These are phyloP conservation scores for Staphylotrichum tortipilum DNA, from an alignment of 495 filamentous ascomycete genomes.

Conservation along the genomic window DNA sequence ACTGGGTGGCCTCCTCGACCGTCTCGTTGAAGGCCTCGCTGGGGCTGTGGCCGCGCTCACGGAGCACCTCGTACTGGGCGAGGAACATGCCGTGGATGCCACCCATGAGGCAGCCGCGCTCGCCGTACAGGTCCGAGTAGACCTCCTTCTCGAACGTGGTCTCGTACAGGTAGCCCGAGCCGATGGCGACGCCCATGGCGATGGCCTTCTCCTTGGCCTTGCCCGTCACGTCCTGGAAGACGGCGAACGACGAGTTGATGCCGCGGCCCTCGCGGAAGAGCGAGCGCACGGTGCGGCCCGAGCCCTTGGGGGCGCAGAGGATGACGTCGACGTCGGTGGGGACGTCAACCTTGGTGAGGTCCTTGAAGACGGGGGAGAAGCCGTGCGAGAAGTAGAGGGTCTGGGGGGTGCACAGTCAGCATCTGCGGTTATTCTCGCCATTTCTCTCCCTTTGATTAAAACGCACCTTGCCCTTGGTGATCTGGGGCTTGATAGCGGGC, in stretches of 20 bases:
- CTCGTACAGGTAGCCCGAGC: conserved; percentile 97
- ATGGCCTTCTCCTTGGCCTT: conserved; percentile 97
- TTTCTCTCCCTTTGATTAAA: no score
- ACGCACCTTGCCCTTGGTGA: conserved; percentile 98
- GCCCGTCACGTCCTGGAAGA: conserved; percentile 97
- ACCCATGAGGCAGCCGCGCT: conserved; percentile 99
- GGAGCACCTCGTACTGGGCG: conserved; percentile 99
- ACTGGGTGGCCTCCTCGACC: conserved; percentile 98
- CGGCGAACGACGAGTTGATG: conserved; percentile 98
- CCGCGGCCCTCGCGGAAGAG: conserved; percentile 97
- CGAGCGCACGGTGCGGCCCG: conserved; percentile 92
- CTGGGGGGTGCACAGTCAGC: no score
- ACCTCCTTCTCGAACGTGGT: conserved; percentile 99
- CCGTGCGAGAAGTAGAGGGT: conserved; percentile 99
- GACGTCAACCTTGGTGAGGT: conserved; percentile 96
- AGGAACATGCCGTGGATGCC: conserved; percentile 99
- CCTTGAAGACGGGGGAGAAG: conserved; percentile 99
- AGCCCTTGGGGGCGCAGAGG: conserved; percentile 97
- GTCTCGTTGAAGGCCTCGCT: conserved; percentile 99
- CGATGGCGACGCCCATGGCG: conserved; percentile 92
- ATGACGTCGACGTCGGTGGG: conserved; percentile 95
- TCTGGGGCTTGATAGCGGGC: conserved; percentile 92
- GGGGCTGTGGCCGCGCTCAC: conserved; percentile 92
- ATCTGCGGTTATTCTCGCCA: no score
- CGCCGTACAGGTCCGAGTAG: conserved; percentile 97